Evolutionary conservation across 208 protist genomes (phyloP), one percentile per base, ranked within the genome.

Genomic region (Leishmania major): DNA sequence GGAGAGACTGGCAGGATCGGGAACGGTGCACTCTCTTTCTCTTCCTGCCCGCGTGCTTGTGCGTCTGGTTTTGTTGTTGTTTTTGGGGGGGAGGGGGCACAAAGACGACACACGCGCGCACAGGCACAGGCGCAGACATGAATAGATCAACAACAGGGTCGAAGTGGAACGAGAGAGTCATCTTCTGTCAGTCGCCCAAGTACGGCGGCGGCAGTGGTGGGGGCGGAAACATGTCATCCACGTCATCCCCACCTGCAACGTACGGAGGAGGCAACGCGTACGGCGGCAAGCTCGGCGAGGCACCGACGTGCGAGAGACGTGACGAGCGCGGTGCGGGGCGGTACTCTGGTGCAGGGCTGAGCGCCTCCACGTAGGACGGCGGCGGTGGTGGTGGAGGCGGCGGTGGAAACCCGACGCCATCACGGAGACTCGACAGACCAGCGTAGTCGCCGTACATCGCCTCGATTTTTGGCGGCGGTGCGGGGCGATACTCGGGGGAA

Each of bases 401-500:
- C 53, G 69, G 84, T 70, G 59, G 80, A 66, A 62, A 49, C 49
- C 40, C 59, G 28, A 55, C 31, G 43, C n/a, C 47, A 4, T 78
- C 77, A 57, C 71, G 45, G 28, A 49, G n/a, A 2, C 59, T 10
- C 31, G 40, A 37, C 3, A 79, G 71, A 66, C 25, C 37, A 51
- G 53, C 64, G 55, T 80, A 81, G 22, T 80, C 59, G 67, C 64
- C 55, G 62, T 74, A 78, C 22, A 82, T 62, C 31, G 17, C 35
- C 3, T 76, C 84, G n/a, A 76, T 77, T 37, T 53, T 77, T 35
- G 82, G 85, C 4, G 76, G 64, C 22, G 86, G 78, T 25, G 86
- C 35, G 45, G 87, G 87, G 51, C 77, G 81, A 78, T 88, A 93
- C 82, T 93, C 88, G 19, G 89, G 89, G 7, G 92, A 90, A 60